Percentiles rank a stretch among this genome's conserved stretches.
phyloP scores from a whole-genome alignment of 768 basidiomycete genomes.

The Postia placenta region DNA sequence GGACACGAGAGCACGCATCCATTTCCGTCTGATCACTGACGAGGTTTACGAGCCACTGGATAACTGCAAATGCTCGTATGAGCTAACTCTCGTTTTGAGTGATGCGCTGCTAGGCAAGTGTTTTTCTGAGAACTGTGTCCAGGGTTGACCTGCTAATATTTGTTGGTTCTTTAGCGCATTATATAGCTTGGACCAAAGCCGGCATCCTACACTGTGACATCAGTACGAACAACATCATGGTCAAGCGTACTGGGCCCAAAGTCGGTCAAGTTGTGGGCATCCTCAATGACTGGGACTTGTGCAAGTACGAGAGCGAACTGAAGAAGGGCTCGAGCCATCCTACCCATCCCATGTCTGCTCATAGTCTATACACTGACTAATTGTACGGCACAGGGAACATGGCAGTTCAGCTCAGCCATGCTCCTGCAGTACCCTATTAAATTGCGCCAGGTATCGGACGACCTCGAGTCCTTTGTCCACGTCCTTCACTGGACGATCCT shows the following conservation, averaged over 20 bases:
- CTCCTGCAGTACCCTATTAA: too few species aligned
- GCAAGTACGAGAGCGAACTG: not conserved
- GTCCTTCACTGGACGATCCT: too few species aligned
- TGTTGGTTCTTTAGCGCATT: not conserved
- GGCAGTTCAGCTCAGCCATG: too few species aligned
- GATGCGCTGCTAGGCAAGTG: not conserved
- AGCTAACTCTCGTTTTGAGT: not conserved
- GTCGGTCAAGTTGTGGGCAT: too few species aligned
- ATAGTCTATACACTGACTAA: too few species aligned
- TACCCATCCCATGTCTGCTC: too few species aligned
- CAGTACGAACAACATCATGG: slow-evolving; percentile 7
- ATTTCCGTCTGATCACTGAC: slow-evolving; percentile 9
- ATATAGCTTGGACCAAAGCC: not conserved
- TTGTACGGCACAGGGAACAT: too few species aligned
- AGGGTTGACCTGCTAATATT: not conserved
- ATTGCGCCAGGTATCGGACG: too few species aligned
- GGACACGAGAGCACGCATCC: too few species aligned
- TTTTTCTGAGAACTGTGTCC: not conserved
- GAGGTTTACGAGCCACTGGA: slow-evolving; percentile 6
- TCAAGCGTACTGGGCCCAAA: too few species aligned
- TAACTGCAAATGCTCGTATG: not conserved
- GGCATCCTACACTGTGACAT: slow-evolving; percentile 7
- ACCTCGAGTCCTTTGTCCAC: too few species aligned
- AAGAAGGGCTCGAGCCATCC: not conserved
- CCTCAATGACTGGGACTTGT: too few species aligned